Conservation (phyloP, 768 basidiomycete genomes). For the Kwoniella sp. region DNA sequence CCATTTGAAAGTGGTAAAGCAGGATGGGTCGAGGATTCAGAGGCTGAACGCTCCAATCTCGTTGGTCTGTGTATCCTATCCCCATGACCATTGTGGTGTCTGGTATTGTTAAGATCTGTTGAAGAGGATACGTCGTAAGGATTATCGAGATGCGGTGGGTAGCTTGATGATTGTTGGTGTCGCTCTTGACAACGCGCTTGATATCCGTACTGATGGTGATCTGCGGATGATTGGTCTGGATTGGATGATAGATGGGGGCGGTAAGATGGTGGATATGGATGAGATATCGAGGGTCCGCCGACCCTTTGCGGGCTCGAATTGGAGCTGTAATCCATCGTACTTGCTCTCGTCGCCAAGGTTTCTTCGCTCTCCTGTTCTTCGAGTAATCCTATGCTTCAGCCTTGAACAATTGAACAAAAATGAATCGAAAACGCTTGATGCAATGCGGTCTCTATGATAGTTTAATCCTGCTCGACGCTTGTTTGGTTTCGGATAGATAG, state of each 20-base stretch:
- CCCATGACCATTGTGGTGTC: background rate
- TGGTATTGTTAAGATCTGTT: background rate
- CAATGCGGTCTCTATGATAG: no score
- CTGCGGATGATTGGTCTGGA: background rate
- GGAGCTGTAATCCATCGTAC: background rate
- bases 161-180: constrained; percentile 5
- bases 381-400: no score
- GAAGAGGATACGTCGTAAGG: constrained; percentile 3
- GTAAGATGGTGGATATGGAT: constrained; percentile 33
- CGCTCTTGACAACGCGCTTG: constrained; percentile 8
- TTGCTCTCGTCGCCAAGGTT: no score
- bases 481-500: no score
- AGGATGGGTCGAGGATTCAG: constrained; percentile 20
- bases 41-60: constrained; percentile 13
- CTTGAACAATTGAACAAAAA: no score
- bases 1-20: background rate
- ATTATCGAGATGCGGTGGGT: constrained; percentile 2
- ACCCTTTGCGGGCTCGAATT: background rate
- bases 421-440: no score
- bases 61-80: constrained; percentile 4
- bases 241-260: constrained; percentile 6
- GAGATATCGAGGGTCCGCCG: constrained; percentile 13
- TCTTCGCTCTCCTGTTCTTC: no score
- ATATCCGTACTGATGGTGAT: constrained; percentile 2
- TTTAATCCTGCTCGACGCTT: no score